A percentile compares a stretch with the other conserved stretches of the same genome.
Evolutionary conservation across 257 asterid genomes (phyloP).

Genomic region (Vinca minor): DNA sequence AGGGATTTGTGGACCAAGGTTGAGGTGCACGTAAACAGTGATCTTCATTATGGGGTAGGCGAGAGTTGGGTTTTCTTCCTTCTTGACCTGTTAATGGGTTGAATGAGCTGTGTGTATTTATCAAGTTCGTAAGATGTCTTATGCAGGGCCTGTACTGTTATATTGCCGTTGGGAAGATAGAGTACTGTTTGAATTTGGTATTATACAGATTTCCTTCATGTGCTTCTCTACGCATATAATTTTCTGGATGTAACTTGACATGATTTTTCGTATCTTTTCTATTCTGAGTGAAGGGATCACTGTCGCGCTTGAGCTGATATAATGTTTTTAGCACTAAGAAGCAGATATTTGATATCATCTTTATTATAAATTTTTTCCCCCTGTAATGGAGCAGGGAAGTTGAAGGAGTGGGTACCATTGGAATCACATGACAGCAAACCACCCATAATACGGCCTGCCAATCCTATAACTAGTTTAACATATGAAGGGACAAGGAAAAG

Average conservation of each 20-base stretch:
- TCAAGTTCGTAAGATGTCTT: background rate
- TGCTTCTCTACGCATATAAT: background rate
- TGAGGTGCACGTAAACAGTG: background rate
- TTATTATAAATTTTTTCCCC: background rate
- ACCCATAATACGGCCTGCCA: slow-evolving; percentile 63
- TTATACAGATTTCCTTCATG: background rate
- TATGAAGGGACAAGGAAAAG: slow-evolving; percentile 77
- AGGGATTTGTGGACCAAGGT: background rate
- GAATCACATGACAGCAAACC: slow-evolving; percentile 45
- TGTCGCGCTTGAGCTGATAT: background rate
- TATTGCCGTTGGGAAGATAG: background rate
- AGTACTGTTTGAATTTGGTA: background rate
- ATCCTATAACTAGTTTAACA: slow-evolving; percentile 43
- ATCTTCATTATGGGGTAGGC: background rate
- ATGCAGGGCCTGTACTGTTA: background rate
- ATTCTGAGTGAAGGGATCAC: background rate
- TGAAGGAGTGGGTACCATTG: slow-evolving; percentile 81
- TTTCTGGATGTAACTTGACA: background rate
- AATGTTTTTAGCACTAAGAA: background rate
- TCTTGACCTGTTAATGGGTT: background rate
- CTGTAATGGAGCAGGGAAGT: slow-evolving; percentile 39
- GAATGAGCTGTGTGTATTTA: background rate
- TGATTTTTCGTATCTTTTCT: background rate
- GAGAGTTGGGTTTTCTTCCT: background rate
- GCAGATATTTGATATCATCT: background rate